A percentile compares a stretch with the other conserved stretches of the same genome.
phyloP scores from a whole-genome alignment of 2,329 filamentous ascomycete species.

The Tympanopsis confertula region DNA sequence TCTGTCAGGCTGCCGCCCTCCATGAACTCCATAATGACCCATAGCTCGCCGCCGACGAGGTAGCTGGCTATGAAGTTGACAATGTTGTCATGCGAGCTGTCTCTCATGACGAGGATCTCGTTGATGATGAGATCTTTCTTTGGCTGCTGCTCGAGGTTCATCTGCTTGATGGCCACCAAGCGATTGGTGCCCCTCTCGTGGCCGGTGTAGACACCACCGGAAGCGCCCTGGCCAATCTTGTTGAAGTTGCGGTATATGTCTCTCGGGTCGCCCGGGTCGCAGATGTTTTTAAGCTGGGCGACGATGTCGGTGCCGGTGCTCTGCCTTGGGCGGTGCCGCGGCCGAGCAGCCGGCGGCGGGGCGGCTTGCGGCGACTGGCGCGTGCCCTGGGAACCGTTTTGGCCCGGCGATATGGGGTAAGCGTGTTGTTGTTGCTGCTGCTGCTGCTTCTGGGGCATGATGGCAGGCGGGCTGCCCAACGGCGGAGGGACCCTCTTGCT shows the following conservation, averaged over 20 bases:
- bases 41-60: constrained; percentile 86
- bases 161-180: constrained; percentile 97
- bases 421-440: constrained; percentile 30
- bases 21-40: constrained; percentile 99
- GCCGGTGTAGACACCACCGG: constrained; percentile 93
- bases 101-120: constrained; percentile 99
- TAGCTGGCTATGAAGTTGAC: constrained; percentile 98
- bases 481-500: too few species aligned
- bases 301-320: constrained; percentile 98
- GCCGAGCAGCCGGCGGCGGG: constrained; percentile 71
- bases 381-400: constrained; percentile 54
- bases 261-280: constrained; percentile 89
- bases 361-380: constrained; percentile 82
- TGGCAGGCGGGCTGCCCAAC: too few species aligned
- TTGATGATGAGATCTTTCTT: constrained; percentile 98
- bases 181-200: constrained; percentile 79
- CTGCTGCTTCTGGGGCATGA: constrained; percentile 29
- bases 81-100: constrained; percentile 95
- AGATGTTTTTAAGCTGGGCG: constrained; percentile 85
- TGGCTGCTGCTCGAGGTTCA: constrained; percentile 95
- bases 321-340: constrained; percentile 94
- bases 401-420: constrained; percentile 36
- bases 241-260: constrained; percentile 97
- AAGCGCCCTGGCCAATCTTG: constrained; percentile 98
- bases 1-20: constrained; percentile 95